Percentiles rank a stretch among this genome's conserved stretches.
phyloP scores from a whole-genome alignment of 1,284 basidiomycete species.

The Ustilago tritici region DNA sequence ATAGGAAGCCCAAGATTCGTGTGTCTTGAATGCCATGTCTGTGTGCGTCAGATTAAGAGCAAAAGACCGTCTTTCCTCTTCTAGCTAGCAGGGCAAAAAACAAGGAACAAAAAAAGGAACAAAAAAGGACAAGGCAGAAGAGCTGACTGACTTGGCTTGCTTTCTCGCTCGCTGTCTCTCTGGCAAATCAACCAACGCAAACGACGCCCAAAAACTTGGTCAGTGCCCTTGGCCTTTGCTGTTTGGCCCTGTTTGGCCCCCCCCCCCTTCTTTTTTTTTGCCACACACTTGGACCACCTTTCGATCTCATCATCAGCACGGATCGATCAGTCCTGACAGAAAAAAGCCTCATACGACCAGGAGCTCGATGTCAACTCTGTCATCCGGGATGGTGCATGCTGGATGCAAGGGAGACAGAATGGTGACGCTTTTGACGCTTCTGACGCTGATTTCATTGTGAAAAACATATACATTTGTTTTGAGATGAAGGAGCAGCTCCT shows the following conservation, averaged over 20 bases:
- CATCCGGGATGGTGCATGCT: neutral
- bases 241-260: neutral
- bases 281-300: neutral
- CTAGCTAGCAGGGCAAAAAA: neutral
- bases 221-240: neutral
- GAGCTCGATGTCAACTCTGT: neutral
- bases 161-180: no score
- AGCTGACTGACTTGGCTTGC: no score
- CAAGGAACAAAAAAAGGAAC: no score
- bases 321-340: neutral
- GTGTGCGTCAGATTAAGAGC: neutral
- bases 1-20: slow-evolving; percentile 21
- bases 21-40: slow-evolving; percentile 39
- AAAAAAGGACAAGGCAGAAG: no score
- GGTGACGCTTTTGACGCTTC: neutral
- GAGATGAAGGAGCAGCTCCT: neutral
- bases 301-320: neutral
- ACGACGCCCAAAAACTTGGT: neutral
- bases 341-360: no score
- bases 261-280: neutral
- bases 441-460: neutral
- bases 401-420: slow-evolving; percentile 14
- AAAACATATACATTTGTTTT: neutral
- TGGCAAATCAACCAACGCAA: no score
- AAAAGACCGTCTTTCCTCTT: slow-evolving; percentile 8